Evolutionary conservation across 1,284 basidiomycete species (phyloP).

Genomic region (Schizophyllum amplum): DNA sequence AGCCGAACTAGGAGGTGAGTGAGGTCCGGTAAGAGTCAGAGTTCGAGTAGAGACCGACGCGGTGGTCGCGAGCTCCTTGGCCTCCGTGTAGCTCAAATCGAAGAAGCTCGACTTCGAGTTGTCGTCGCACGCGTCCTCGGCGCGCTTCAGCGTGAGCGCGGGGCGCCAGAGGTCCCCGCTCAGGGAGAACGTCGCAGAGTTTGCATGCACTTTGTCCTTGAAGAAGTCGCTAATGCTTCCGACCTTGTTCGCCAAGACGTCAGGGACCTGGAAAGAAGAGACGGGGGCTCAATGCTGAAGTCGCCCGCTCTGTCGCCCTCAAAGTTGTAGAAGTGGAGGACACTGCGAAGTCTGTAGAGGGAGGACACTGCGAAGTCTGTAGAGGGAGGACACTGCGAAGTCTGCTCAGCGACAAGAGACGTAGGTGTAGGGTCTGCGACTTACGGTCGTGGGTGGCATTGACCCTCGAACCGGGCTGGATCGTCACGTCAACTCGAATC

Average conservation of each 20-base stretch:
- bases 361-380: too few relatives aligned
- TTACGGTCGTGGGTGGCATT: slow-evolving; percentile 30
- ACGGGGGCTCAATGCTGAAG: slow-evolving; percentile 26
- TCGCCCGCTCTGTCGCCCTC: slow-evolving; percentile 23
- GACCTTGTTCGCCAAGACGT: slow-evolving; percentile 14
- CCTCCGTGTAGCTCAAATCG: slow-evolving; percentile 23
- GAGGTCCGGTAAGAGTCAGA: neutral
- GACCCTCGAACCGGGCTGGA: slow-evolving; percentile 31
- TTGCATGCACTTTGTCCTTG: slow-evolving; percentile 16
- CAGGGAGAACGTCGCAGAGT: slow-evolving; percentile 21
- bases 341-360: slow-evolving; percentile 19
- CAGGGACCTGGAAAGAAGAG: slow-evolving; percentile 22
- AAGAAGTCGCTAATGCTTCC: neutral
- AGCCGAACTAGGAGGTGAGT: neutral
- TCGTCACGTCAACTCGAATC: too few relatives aligned
- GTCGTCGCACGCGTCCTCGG: slow-evolving; percentile 19
- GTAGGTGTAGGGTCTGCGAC: neutral
- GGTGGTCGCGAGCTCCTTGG: slow-evolving; percentile 23
- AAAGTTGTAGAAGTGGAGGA: slow-evolving; percentile 28
- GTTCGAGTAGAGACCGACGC: slow-evolving; percentile 19
- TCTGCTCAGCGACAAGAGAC: neutral
- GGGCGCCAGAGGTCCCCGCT: slow-evolving; percentile 22
- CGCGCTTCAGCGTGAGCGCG: slow-evolving; percentile 22
- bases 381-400: too few relatives aligned
- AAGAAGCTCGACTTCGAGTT: neutral